phyloP scores from a whole-genome alignment of 306 rosid genomes.

The Canavalia ensiformis region DNA sequence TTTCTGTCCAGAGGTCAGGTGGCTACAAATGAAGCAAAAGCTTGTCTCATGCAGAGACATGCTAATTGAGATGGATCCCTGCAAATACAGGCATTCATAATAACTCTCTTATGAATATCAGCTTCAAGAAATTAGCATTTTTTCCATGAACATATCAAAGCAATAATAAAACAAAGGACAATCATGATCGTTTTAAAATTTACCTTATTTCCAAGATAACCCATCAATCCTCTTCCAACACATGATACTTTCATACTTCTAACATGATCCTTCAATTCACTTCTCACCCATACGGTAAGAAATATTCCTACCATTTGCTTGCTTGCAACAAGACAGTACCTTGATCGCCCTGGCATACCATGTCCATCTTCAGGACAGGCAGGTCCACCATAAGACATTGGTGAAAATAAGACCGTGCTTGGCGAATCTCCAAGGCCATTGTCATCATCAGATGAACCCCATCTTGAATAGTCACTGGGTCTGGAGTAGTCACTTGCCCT shows the following conservation, averaged over 20 bases:
- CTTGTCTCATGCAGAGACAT: slow-evolving; percentile 96
- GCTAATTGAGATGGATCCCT: slow-evolving; percentile 98
- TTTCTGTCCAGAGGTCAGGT: slow-evolving; percentile 95
- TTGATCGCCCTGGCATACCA: slow-evolving; percentile 74
- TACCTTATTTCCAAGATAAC: slow-evolving; percentile 99
- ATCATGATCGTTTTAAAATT: not conserved
- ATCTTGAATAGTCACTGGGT: slow-evolving; percentile 91
- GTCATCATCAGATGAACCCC: slow-evolving; percentile 99
- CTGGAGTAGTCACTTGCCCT: slow-evolving; percentile 82
- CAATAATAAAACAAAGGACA: slow-evolving; percentile 20
- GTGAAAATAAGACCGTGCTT: slow-evolving; percentile 83
- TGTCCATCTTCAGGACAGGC: slow-evolving; percentile 79
- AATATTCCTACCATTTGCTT: slow-evolving; percentile 99
- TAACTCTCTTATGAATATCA: slow-evolving; percentile 18
- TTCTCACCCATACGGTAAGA: slow-evolving; percentile 95
- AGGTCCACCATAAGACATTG: slow-evolving; percentile 79
- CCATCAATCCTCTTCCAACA: slow-evolving; percentile 99
- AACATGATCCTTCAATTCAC: slow-evolving; percentile 91
- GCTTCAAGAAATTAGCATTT: slow-evolving; percentile 28
- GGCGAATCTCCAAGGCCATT: slow-evolving; percentile 94
- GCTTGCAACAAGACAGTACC: slow-evolving; percentile 92
- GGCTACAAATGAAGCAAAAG: slow-evolving; percentile 96
- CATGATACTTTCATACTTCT: slow-evolving; percentile 92
- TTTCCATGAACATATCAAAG: not conserved
- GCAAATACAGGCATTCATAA: slow-evolving; percentile 49